Evolutionary conservation across 2,329 filamentous ascomycete genomes (phyloP).

Genomic region (Diaporthe sp.): DNA sequence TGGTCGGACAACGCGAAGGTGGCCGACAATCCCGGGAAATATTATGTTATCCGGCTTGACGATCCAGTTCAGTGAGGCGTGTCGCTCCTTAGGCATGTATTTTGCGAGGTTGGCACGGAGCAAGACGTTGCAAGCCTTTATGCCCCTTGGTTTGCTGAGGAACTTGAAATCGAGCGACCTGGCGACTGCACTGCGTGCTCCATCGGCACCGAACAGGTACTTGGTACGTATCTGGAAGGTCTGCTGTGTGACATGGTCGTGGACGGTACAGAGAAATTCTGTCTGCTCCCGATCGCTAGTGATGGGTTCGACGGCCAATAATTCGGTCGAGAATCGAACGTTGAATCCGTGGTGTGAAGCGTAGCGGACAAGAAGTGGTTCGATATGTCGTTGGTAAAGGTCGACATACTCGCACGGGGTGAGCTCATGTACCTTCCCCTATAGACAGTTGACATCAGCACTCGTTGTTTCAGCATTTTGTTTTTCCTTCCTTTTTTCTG

Average conservation of each 20-base stretch:
- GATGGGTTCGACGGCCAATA: constrained; percentile 48
- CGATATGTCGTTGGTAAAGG: constrained; percentile 57
- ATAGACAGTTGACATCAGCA: no score
- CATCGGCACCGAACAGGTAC: constrained; percentile 72
- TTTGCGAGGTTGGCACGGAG: constrained; percentile 60
- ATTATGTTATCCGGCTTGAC: constrained; percentile 63
- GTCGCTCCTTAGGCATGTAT: constrained; percentile 58
- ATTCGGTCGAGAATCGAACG: constrained; percentile 55
- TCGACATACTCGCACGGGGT: constrained; percentile 51
- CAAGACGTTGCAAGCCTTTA: constrained; percentile 30
- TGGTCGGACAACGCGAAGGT: constrained; percentile 69
- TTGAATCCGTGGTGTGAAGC: constrained; percentile 55
- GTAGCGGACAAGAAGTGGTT: constrained; percentile 58
- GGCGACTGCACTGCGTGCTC: constrained; percentile 30
- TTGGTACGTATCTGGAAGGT: constrained; percentile 62
- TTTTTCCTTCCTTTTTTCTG: no score
- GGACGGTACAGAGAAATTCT: constrained; percentile 46
- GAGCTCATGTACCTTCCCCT: constrained; percentile 50
- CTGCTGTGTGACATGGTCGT: constrained; percentile 52
- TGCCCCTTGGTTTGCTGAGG: neutral
- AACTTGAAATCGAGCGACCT: constrained; percentile 16
- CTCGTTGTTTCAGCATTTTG: no score
- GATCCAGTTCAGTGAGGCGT: constrained; percentile 69
- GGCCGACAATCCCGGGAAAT: constrained; percentile 58
- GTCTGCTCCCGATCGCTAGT: neutral